Percentiles rank a stretch among this genome's conserved stretches.
Evolutionary conservation across 2,329 filamentous ascomycete genomes (phyloP).

Genomic region (Xylaria sp.): DNA sequence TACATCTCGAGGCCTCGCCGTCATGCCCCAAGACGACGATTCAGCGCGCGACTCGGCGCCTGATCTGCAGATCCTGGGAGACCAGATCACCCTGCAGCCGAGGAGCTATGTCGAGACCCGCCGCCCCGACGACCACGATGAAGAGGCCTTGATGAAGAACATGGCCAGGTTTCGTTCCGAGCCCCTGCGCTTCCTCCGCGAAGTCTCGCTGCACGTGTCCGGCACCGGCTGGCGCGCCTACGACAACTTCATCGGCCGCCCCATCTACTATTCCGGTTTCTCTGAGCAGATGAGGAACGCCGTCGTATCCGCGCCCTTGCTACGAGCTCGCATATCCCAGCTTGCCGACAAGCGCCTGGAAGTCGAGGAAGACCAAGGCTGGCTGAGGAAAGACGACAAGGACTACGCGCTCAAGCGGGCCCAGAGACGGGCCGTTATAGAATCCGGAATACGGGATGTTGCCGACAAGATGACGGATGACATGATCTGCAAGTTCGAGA

Average conservation of each 20-base stretch:
- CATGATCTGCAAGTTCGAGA: slow-evolving; percentile 99
- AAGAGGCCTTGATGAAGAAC: slow-evolving; percentile 79
- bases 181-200: slow-evolving; percentile 82
- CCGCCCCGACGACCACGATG: slow-evolving; percentile 67
- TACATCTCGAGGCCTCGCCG: slow-evolving; percentile 13
- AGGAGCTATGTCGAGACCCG: slow-evolving; percentile 70
- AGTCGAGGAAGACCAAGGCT: slow-evolving; percentile 80
- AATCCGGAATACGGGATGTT: slow-evolving; percentile 79
- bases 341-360: slow-evolving; percentile 78
- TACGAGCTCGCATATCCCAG: slow-evolving; percentile 78
- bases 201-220: slow-evolving; percentile 91
- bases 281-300: slow-evolving; percentile 86
- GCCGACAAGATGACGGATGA: slow-evolving; percentile 87
- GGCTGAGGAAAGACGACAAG: slow-evolving; percentile 66
- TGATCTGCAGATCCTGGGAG: slow-evolving; percentile 80
- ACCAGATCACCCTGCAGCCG: slow-evolving; percentile 78
- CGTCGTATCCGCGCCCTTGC: slow-evolving; percentile 78
- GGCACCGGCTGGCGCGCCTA: slow-evolving; percentile 96
- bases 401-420: slow-evolving; percentile 63
- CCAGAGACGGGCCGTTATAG: slow-evolving; percentile 71
- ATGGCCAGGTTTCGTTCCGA: slow-evolving; percentile 86
- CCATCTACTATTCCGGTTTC: slow-evolving; percentile 92
- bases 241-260: slow-evolving; percentile 88
- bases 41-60: slow-evolving; percentile 67
- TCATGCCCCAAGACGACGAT: slow-evolving; percentile 55